Base-by-base conservation (phyloP, 768 basidiomycete genomes). In the Rhodotorula babjevae region DNA sequence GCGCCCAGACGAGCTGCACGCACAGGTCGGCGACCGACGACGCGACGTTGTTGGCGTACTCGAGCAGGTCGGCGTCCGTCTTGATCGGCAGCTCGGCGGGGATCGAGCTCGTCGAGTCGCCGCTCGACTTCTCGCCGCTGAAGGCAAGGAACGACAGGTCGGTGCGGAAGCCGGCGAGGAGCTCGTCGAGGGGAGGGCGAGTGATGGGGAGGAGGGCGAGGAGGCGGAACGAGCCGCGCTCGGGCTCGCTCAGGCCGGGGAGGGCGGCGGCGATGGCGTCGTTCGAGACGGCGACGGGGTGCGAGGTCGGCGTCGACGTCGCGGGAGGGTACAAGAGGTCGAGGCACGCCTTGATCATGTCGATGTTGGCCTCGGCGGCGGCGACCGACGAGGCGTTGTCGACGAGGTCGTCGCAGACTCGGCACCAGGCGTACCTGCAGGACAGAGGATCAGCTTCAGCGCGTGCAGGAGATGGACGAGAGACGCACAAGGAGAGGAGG, bases 1-100 rank as follows among this genome's bases (percentile, higher is more conserved):
- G 71, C 21, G 79, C 77, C 75, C 79, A 82, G 25, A 81, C 76
- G 59, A 82, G 77, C 68, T 81, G 79, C 63, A 81, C 81, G 63
- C 81, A 81, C 33, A 82, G 78, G 59, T 80, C 76, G 29, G 82
- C 82, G 36, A 82, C 81, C 27, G 77, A 77, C 4, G 81, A 82
- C 3, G 82, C 82, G 40, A 83, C 82, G 68, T 79, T 73, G 66
- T 81, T 79, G 10, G 81, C 80, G 70, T 83, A 83, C 25, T 72
- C 56, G 52, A 80, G 47, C 36, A 83, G 75, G 71, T 82, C 82
- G 6, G 66, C 69, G 33, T 75, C 69, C 1, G 80, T 80, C 61
- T 77, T 65, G 66, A 83, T 82, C 25, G 68, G 58, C 10, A 63
- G 52, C 59, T 61, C 23, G n/a, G 27, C 21, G 3, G 44, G 8